Evolutionary conservation across 2,329 filamentous ascomycete species (phyloP).

Genomic region (Talaromyces albobiverticillius): DNA sequence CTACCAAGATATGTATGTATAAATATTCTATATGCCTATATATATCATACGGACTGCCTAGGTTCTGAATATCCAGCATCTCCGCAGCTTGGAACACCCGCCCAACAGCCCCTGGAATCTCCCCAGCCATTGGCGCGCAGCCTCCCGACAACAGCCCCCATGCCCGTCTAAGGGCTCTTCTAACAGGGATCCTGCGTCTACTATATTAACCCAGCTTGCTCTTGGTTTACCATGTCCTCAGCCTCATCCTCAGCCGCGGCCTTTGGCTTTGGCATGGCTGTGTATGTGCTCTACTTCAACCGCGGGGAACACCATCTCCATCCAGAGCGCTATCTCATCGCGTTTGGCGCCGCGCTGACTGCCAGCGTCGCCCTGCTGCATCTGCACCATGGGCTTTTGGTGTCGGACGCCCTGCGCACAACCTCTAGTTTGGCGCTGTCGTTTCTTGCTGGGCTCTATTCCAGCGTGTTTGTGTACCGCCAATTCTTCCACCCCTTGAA

Average conservation of each 20-base stretch:
- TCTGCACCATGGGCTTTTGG: not conserved
- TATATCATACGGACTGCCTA: too few species aligned
- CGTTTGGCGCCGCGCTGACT: slow-evolving; percentile 11
- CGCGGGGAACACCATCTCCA: slow-evolving; percentile 21
- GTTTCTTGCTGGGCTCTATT: slow-evolving; percentile 16
- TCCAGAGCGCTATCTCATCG: slow-evolving; percentile 14
- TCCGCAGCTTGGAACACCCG: too few species aligned
- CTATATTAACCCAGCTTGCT: not conserved
- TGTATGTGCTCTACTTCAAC: slow-evolving; percentile 18
- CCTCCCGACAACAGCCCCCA: too few species aligned
- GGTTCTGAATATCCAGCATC: too few species aligned
- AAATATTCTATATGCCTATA: too few species aligned
- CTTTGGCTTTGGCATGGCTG: slow-evolving; percentile 12
- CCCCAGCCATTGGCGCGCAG: too few species aligned
- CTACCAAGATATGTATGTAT: too few species aligned
- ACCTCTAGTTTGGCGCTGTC: not conserved
- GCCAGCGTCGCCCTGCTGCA: slow-evolving; percentile 4
- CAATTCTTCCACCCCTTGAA: slow-evolving; percentile 17
- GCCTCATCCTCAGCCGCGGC: not conserved
- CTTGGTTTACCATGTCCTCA: not conserved
- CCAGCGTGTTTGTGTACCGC: slow-evolving; percentile 31
- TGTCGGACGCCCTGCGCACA: not conserved
- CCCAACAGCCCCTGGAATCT: too few species aligned
- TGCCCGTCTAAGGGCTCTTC: too few species aligned
- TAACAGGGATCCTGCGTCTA: too few species aligned